Conservation (phyloP, 2,329 filamentous ascomycete species). For the Chaetothyriales sp. region DNA sequence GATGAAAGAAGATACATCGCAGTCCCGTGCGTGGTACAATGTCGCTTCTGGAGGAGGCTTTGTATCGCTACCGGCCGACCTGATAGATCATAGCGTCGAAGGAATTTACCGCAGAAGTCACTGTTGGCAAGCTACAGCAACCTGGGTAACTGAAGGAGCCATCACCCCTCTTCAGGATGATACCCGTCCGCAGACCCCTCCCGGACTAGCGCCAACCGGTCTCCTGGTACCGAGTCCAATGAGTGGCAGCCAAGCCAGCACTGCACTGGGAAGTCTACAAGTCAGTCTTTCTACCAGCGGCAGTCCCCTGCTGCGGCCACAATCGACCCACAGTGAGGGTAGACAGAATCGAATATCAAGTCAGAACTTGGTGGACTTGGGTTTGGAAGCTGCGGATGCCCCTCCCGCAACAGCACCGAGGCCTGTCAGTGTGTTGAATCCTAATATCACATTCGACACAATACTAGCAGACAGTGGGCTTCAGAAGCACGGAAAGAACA, state of each 20-base stretch:
- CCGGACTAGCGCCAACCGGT: not conserved
- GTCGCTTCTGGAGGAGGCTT: conserved; percentile 50
- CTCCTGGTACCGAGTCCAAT: not conserved
- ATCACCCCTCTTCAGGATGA: conserved; percentile 1
- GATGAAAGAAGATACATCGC: conserved; percentile 33
- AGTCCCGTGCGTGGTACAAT: conserved; percentile 35
- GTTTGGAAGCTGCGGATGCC: conserved; percentile 31
- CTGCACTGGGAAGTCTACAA: conserved; percentile 19
- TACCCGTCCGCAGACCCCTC: not conserved
- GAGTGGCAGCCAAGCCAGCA: conserved; percentile 12
- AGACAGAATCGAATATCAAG: conserved; percentile 21
- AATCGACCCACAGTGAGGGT: conserved; percentile 25
- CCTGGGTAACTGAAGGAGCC: conserved; percentile 38
- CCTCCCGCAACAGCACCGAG: conserved; percentile 28
- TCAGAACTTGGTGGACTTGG: conserved; percentile 31
- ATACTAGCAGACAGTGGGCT: conserved; percentile 28
- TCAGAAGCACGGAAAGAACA: conserved; percentile 25
- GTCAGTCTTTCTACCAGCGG: conserved; percentile 18
- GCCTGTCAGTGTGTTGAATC: conserved; percentile 31
- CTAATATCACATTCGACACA: conserved; percentile 37
- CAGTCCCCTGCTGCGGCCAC: conserved; percentile 23
- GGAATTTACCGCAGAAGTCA: conserved; percentile 55
- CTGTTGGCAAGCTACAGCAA: conserved; percentile 52
- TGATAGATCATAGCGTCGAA: conserved; percentile 54
- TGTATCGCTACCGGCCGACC: conserved; percentile 48